Base-by-base conservation (phyloP, 177 flowering plant species). In the Vitis hybrid region DNA sequence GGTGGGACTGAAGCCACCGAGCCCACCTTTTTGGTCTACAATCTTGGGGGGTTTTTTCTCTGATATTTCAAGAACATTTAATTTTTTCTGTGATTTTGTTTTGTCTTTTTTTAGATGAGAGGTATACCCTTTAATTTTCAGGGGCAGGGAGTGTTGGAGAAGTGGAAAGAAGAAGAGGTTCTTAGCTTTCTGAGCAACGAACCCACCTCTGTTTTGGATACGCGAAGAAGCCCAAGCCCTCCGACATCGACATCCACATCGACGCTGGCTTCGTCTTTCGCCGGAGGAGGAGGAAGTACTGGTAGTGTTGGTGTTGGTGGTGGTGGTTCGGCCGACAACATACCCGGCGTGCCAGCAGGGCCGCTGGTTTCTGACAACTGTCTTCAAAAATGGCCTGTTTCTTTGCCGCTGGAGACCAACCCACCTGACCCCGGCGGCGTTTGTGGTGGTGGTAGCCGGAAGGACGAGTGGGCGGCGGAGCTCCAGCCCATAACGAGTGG, bases 181-280 rank as follows among this genome's bases (percentile, higher is more conserved):
- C 34, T 50, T 14, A 54, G 56, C 56, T 54, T 17, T 54, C 14
- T 54, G 6, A 54, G 56, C 69, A 52, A 14, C 50, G 84, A 83
- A 50, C 89, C 94, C 15, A 85, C 84, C 3, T 87, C 91, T 77
- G 87, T 88, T 69, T 89, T 90, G 80, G 87, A 88, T 75, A 77
- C 77, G 56, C 79, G 81, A 67, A 82, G 88, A 68, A 88, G 88
- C 78, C 88, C 85, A 4, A 87, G 89, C 77, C 80, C 91, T 56
- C 84, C 82, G 3, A 78, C 83, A 6, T 83, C 91, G n/a, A 83
- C 86, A 12, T 86, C 94, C 2, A 74, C 90, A 11, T 84, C 92
- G 50, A 85, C 92, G 11, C 85, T 85, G 72, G 81, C 89, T 66
- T 83, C 89, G 45, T 86, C 91, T 55, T 74, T 73, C 68, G 79